A percentile compares a stretch with the other conserved stretches of the same genome.
Conservation (phyloP, 306 rosid genomes). For the Sicyos baderoa region DNA sequence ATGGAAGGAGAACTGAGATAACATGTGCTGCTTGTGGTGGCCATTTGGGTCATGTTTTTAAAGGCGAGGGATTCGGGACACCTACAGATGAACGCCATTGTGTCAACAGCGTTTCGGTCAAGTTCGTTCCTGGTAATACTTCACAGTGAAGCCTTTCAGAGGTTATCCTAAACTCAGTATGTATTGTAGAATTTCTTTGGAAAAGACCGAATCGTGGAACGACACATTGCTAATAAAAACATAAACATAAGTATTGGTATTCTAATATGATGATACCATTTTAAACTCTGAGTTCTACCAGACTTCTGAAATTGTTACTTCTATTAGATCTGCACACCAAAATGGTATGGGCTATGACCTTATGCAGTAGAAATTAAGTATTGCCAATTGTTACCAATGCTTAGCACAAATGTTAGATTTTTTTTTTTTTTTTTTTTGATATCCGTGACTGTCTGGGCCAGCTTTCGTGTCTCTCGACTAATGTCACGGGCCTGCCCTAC, state of each 20-base stretch:
- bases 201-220: neutral
- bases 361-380: neutral
- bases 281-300: neutral
- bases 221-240: neutral
- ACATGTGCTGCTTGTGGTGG: slow-evolving; percentile 85
- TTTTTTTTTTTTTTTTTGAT: too few relatives aligned
- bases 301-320: neutral
- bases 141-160: slow-evolving; percentile 26
- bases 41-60: slow-evolving; percentile 76
- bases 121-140: slow-evolving; percentile 41
- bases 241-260: neutral
- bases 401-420: too few relatives aligned
- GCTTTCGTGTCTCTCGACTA: too few relatives aligned
- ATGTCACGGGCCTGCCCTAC: too few relatives aligned
- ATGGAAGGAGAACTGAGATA: slow-evolving; percentile 85
- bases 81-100: slow-evolving; percentile 86
- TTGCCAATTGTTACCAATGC: neutral
- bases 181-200: slow-evolving; percentile 1
- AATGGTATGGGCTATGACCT: neutral
- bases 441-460: too few relatives aligned
- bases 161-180: neutral
- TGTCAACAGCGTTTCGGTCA: slow-evolving; percentile 75
- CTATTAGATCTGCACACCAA: neutral
- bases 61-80: slow-evolving; percentile 67
- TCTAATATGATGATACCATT: neutral